These are phyloP conservation scores for Aplosporella prunicola DNA, from an alignment of 2,329 filamentous ascomycete species.

Conservation along the genomic window DNA sequence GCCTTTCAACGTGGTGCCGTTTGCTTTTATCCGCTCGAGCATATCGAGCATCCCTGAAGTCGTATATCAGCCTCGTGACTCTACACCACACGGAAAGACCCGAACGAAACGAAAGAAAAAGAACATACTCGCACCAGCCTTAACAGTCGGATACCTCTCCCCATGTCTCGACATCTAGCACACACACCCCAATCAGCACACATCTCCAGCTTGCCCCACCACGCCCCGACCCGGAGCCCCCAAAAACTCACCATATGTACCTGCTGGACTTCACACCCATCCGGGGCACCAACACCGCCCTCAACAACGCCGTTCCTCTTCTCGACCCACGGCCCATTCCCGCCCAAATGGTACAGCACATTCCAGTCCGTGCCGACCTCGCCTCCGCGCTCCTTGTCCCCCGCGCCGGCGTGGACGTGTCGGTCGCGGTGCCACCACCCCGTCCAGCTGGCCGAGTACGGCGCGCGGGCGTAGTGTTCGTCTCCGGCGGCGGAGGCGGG, in stretches of 20 bases:
- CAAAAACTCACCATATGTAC: slow-evolving; percentile 46
- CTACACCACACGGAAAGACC: too few relatives aligned
- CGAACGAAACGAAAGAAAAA: slow-evolving; percentile 3
- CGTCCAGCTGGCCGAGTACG: slow-evolving; percentile 6
- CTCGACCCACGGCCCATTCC: slow-evolving; percentile 47
- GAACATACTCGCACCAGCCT: slow-evolving; percentile 40
- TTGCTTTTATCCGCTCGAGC: slow-evolving; percentile 36
- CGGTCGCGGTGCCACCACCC: slow-evolving; percentile 5
- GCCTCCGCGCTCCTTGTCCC: too few relatives aligned
- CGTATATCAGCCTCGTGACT: slow-evolving; percentile 15
- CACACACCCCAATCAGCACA: slow-evolving; percentile 11
- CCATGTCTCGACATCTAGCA: slow-evolving; percentile 47
- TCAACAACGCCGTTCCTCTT: slow-evolving; percentile 34
- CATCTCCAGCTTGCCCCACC: not conserved
- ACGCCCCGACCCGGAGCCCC: not conserved
- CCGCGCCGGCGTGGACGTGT: slow-evolving; percentile 10
- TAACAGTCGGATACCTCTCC: slow-evolving; percentile 47
- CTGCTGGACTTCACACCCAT: slow-evolving; percentile 44
- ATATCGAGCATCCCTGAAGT: slow-evolving; percentile 38
- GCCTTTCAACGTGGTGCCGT: slow-evolving; percentile 36
- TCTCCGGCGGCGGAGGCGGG: too few relatives aligned
- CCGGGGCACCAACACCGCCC: slow-evolving; percentile 35
- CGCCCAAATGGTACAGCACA: slow-evolving; percentile 44
- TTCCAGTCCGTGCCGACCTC: slow-evolving; percentile 34
- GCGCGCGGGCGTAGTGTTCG: not conserved